These are phyloP conservation scores for Tricholomella constricta DNA, from an alignment of 768 basidiomycete genomes.

Conservation along the genomic window DNA sequence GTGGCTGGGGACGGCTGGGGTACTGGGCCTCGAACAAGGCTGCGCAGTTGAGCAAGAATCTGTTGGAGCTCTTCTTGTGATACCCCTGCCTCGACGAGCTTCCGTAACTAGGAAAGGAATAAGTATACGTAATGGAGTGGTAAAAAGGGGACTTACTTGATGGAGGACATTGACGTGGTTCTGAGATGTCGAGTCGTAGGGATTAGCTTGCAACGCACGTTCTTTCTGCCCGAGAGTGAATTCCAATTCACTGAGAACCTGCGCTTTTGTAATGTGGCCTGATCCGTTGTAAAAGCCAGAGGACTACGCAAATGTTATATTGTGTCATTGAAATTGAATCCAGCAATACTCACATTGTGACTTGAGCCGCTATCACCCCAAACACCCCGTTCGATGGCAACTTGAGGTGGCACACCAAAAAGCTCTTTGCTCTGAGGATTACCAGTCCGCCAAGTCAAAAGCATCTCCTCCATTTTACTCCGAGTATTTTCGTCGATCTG, in stretches of 20 bases:
- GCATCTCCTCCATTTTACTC: constrained; percentile 97
- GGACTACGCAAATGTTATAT: constrained; percentile 24
- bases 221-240: constrained; percentile 83
- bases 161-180: constrained; percentile 78
- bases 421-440: constrained; percentile 79
- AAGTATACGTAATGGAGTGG: neutral
- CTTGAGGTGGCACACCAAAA: constrained; percentile 80
- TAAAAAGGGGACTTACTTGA: constrained; percentile 56
- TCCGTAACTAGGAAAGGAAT: constrained; percentile 52
- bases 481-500: constrained; percentile 83
- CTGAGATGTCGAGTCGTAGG: constrained; percentile 66
- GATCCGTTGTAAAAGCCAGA: constrained; percentile 37
- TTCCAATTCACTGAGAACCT: constrained; percentile 83
- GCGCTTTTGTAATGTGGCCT: constrained; percentile 64
- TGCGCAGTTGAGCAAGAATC: constrained; percentile 71
- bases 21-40: constrained; percentile 50
- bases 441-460: constrained; percentile 91
- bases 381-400: constrained; percentile 81
- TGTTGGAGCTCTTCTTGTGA: constrained; percentile 79
- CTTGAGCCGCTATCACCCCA: constrained; percentile 62
- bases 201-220: constrained; percentile 67
- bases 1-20: constrained; percentile 30
- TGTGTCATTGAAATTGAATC: constrained; percentile 8
- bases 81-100: constrained; percentile 76
- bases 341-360: constrained; percentile 37